Percentiles rank a stretch among this genome's conserved stretches.
These are phyloP conservation scores for Lactarius hatsudake DNA, from an alignment of 768 basidiomycete genomes.

Conservation along the genomic window DNA sequence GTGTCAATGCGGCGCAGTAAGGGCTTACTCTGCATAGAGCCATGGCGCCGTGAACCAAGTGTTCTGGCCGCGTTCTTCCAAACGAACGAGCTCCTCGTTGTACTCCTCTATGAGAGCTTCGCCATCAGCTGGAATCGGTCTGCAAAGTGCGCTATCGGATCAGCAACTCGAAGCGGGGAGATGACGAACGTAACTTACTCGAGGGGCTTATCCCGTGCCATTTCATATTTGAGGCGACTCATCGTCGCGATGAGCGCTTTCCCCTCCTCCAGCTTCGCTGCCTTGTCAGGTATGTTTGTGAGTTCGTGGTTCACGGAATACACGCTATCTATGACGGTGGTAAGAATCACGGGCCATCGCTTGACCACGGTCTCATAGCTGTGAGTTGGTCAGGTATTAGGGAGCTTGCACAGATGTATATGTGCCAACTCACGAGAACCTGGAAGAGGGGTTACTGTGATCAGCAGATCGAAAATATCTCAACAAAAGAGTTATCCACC, in stretches of 20 bases:
- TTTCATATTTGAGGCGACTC: slow-evolving; percentile 81
- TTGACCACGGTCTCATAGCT: slow-evolving; percentile 78
- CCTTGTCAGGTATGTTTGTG: slow-evolving; percentile 37
- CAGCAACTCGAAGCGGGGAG: not conserved
- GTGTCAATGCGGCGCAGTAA: slow-evolving; percentile 13
- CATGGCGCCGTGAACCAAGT: slow-evolving; percentile 94
- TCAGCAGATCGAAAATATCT: not conserved
- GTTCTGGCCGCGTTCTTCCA: slow-evolving; percentile 47
- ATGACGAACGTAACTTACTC: slow-evolving; percentile 45
- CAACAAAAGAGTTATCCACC: slow-evolving; percentile 39
- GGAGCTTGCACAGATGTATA: not conserved
- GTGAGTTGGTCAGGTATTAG: slow-evolving; percentile 4
- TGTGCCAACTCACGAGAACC: slow-evolving; percentile 60
- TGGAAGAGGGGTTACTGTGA: slow-evolving; percentile 13
- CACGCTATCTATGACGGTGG: slow-evolving; percentile 72
- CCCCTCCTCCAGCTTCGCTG: slow-evolving; percentile 64
- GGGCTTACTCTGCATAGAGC: slow-evolving; percentile 89
- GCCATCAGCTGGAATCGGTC: slow-evolving; percentile 72
- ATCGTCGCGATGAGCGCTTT: slow-evolving; percentile 71
- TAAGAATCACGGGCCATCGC: slow-evolving; percentile 84
- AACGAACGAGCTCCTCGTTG: slow-evolving; percentile 63
- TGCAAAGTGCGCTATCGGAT: slow-evolving; percentile 33
- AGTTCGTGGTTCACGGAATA: slow-evolving; percentile 66
- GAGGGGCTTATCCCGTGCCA: slow-evolving; percentile 71
- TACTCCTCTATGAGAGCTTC: slow-evolving; percentile 69